Conservation (phyloP, 129 eudicot genomes). For the Oenanthe sinensis region DNA sequence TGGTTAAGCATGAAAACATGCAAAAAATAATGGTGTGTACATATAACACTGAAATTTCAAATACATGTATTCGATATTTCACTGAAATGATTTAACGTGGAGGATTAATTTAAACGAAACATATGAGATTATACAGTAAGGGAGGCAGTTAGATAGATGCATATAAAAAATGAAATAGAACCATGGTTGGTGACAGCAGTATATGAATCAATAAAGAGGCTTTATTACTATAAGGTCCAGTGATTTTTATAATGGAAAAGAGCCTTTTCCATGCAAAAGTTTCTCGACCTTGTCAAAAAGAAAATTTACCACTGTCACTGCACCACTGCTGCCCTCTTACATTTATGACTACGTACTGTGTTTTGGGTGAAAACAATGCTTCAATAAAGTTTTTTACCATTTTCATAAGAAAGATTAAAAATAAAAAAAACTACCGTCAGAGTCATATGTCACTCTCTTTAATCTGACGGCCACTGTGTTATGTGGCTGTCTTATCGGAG, state of each 20-base stretch:
- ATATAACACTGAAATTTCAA: no score
- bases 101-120: no score
- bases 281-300: constrained; percentile 14
- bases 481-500: constrained; percentile 2
- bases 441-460: background rate
- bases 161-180: background rate
- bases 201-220: background rate
- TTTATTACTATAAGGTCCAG: background rate
- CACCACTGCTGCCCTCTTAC: background rate
- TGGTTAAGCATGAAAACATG: no score
- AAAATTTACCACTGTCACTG: background rate
- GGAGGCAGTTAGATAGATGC: no score
- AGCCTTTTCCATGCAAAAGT: constrained; percentile 14
- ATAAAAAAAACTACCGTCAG: background rate
- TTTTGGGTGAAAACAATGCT: constrained; percentile 16
- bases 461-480: constrained; percentile 35
- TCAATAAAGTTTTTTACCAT: background rate
- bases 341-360: background rate
- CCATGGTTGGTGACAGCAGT: constrained; percentile 8
- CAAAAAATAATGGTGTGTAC: no score
- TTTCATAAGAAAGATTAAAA: background rate
- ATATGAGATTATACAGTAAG: no score
- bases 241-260: background rate
- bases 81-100: no score
- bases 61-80: no score